Conservation (phyloP, 495 filamentous ascomycete species). For the Penicillium ochrochloron region DNA sequence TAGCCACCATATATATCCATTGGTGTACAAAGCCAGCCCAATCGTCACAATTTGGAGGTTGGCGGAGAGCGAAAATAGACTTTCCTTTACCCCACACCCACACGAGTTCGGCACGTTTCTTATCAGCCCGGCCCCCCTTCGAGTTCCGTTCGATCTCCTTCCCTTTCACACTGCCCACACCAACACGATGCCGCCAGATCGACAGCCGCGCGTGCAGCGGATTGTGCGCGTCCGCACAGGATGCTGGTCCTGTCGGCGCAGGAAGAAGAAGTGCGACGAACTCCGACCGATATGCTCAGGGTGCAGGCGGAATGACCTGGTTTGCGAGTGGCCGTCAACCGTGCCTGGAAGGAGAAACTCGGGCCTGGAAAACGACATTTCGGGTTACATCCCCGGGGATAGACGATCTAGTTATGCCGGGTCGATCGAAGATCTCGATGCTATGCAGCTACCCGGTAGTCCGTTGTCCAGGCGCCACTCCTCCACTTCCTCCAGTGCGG, state of each 20-base stretch:
- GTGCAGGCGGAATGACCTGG: conserved; percentile 44
- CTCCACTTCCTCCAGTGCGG: conserved; percentile 23
- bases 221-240: conserved; percentile 62
- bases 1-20: neutral
- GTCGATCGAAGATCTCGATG: conserved; percentile 21
- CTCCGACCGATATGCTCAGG: conserved; percentile 72
- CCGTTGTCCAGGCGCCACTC: conserved; percentile 24
- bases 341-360: conserved; percentile 27
- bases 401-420: conserved; percentile 15
- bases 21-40: neutral
- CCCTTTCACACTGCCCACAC: neutral
- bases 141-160: neutral
- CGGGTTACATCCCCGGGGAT: neutral
- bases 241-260: conserved; percentile 80
- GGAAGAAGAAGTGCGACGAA: conserved; percentile 97
- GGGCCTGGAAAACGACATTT: conserved; percentile 5
- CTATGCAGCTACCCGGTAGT: conserved; percentile 11
- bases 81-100: conserved; percentile 7
- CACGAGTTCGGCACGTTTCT: conserved; percentile 3
- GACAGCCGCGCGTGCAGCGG: conserved; percentile 32
- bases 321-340: conserved; percentile 38
- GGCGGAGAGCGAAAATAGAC: conserved; percentile 8
- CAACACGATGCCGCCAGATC: conserved; percentile 37
- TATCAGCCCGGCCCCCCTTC: conserved; percentile 5
- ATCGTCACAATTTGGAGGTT: neutral